Conservation (phyloP, 768 basidiomycete genomes). For the Tephrocybe sp. region DNA sequence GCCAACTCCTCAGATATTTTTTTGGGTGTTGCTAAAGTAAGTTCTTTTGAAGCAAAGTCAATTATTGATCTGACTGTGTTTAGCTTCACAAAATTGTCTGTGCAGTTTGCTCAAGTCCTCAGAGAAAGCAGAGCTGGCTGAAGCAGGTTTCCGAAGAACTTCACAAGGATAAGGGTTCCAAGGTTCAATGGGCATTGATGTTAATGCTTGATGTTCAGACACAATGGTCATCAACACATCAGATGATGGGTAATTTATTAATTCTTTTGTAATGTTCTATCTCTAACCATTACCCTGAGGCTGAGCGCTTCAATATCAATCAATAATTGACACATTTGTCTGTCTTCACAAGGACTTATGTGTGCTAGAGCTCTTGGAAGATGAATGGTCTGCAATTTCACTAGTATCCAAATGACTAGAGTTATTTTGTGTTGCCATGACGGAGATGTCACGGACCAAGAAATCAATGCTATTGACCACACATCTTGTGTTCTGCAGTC, state of each 20-base stretch:
- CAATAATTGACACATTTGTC: conserved; percentile 18
- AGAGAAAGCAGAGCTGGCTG: conserved; percentile 20
- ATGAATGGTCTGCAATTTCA: conserved; percentile 20
- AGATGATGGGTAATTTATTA: conserved; percentile 24
- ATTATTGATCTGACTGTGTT: not conserved
- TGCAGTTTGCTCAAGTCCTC: conserved; percentile 21
- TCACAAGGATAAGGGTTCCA: not conserved
- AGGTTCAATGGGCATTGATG: conserved; percentile 14
- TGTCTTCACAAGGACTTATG: conserved; percentile 14
- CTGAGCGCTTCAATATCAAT: conserved; percentile 14
- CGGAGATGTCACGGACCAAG: conserved; percentile 32
- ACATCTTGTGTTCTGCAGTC: conserved; percentile 30
- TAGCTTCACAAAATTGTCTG: conserved; percentile 26
- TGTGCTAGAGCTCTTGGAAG: conserved; percentile 8
- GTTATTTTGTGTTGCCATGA: conserved; percentile 22
- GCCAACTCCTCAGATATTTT: not conserved
- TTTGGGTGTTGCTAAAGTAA: conserved; percentile 5
- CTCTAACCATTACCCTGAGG: not conserved
- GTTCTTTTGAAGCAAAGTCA: not conserved
- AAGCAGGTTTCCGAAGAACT: conserved; percentile 6
- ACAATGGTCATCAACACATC: conserved; percentile 27
- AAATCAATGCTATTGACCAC: conserved; percentile 27
- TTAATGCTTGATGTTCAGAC: conserved; percentile 28
- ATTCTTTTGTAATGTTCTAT: not conserved
- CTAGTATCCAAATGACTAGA: conserved; percentile 18